Base-by-base conservation (phyloP, 495 filamentous ascomycete species). In the Penicillium egyptiacum region DNA sequence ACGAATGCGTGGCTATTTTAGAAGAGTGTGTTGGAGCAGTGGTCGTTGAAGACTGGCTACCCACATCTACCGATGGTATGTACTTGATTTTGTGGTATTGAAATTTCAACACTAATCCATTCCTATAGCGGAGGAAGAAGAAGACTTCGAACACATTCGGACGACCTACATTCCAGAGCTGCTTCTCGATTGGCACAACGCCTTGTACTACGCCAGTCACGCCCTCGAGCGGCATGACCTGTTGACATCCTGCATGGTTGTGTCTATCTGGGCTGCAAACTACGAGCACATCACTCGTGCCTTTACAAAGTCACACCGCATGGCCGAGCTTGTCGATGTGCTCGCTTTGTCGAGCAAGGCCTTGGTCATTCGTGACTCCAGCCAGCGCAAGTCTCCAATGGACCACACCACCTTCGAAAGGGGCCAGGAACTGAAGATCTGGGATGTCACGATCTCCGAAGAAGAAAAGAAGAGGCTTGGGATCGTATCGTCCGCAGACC, bases 161-260 rank as follows among this genome's bases (percentile, higher is more conserved):
- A 79, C 79, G 25, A 81, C 82, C 5, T 95, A 92, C 70, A 75
- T 97, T 30, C 92, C 92, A 20, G 90, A 94, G 72, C 76, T 88
- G 10, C 71, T 96, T 52, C 79, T 96, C 39, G 87, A 87, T n/a
- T 96, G 91, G 68, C 82, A 87, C 69, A 86, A 78, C 62, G 82
- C 86, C 19, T 71, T 95, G 45, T 85, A 92, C 65, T 86, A 84
- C 65, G 83, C 83, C 12, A 88, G 87, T 4, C 80, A 80, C 25
- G 74, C 79, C 39, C 72, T 91, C 7, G 64, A 83, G 75, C 40
- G 83, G 85, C 23, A 88, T 87, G 49, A 76, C 79, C 57, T 69
- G 51, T 73, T 92, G 28, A 75, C 89, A 30, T 85, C 89, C 62
- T 86, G 86, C 72, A 90, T 96, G 88, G 86, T 91, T 45, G 71